Conservation (phyloP, 495 filamentous ascomycete genomes). For the Penicillium antarcticum region DNA sequence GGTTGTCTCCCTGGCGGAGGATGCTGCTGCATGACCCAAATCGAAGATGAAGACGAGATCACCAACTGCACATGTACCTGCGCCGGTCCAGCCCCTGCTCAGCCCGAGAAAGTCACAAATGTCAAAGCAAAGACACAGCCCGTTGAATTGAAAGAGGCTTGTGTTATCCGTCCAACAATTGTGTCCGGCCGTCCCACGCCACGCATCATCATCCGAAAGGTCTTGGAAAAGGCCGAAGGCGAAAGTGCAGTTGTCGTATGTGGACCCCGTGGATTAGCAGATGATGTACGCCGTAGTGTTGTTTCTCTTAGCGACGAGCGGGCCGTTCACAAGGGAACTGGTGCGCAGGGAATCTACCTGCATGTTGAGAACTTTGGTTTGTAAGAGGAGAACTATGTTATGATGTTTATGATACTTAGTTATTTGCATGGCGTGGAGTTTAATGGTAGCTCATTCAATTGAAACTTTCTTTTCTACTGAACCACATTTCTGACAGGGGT, state of each 20-base stretch:
- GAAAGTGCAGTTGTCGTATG: slow-evolving; percentile 85
- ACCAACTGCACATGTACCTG: slow-evolving; percentile 29
- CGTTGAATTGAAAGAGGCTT: background rate
- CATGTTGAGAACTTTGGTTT: slow-evolving; percentile 43
- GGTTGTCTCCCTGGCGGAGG: slow-evolving; percentile 36
- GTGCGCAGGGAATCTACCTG: slow-evolving; percentile 70
- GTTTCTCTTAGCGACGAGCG: slow-evolving; percentile 77
- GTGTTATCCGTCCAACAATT: slow-evolving; percentile 8
- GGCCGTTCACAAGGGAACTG: slow-evolving; percentile 87
- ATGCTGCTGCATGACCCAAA: slow-evolving; percentile 51
- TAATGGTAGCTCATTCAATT: too few species aligned
- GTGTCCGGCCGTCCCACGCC: slow-evolving; percentile 42
- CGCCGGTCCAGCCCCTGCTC: slow-evolving; percentile 17
- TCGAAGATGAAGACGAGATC: slow-evolving; percentile 46
- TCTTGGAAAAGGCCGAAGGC: slow-evolving; percentile 70
- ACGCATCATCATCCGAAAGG: slow-evolving; percentile 46
- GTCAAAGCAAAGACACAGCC: background rate
- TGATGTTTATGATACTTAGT: too few species aligned
- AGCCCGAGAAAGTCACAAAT: background rate
- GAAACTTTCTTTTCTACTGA: too few species aligned
- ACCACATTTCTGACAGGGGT: too few species aligned
- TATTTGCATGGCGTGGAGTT: too few species aligned
- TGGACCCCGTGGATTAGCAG: slow-evolving; percentile 65
- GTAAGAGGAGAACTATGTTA: slow-evolving; percentile 4
- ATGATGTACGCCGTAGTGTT: slow-evolving; percentile 62